A percentile compares a stretch with the other conserved stretches of the same genome.
phyloP scores from a whole-genome alignment of 2,329 filamentous ascomycete species.

The Thelonectria blattea region DNA sequence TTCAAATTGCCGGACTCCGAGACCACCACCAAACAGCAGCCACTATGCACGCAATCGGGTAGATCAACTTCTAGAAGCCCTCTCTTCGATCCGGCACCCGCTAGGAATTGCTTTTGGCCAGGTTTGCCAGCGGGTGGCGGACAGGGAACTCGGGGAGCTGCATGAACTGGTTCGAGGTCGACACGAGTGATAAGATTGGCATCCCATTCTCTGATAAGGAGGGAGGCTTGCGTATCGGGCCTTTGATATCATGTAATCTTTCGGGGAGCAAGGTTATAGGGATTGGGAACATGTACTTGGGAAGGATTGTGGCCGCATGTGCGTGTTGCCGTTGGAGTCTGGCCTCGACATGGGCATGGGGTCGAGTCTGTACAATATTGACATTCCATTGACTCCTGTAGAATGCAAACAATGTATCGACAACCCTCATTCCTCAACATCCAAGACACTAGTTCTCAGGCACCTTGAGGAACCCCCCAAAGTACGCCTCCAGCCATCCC shows the following conservation, averaged over 20 bases:
- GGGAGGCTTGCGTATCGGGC: neutral
- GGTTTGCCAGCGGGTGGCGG: neutral
- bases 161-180: neutral
- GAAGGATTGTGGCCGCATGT: neutral
- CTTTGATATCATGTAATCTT: neutral
- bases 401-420: neutral
- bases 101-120: neutral
- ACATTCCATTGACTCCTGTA: neutral
- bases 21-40: neutral
- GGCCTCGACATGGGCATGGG: neutral
- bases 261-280: neutral
- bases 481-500: slow-evolving; percentile 23
- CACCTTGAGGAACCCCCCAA: slow-evolving; percentile 19
- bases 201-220: neutral
- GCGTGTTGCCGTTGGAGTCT: neutral
- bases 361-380: neutral
- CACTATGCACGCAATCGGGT: neutral
- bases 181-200: neutral
- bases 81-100: neutral
- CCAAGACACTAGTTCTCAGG: neutral
- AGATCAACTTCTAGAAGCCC: neutral
- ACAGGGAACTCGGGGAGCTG: neutral
- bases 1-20: neutral
- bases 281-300: neutral
- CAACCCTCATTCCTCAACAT: neutral